Base-by-base conservation (phyloP, 306 rosid genomes). In the Castanopsis chinensis region DNA sequence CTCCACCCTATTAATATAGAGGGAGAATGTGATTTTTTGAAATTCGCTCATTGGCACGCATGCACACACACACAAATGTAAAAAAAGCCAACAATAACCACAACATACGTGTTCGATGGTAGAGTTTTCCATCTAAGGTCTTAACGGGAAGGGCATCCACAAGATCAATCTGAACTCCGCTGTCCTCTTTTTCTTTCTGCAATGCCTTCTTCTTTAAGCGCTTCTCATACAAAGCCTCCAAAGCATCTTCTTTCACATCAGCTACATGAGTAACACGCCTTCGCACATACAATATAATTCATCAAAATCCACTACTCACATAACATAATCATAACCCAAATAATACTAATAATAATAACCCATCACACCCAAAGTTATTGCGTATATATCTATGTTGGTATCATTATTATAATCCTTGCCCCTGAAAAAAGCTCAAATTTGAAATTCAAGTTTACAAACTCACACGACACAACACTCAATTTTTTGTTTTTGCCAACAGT, bases 251-350 rank as follows among this genome's bases (percentile, higher is more conserved):
- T 72, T 91, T 92, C 57, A 86, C 97, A 80, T 93, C 90, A 74
- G 99, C 99, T 81, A 93, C 94, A 9, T 98, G 96, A 51, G 87
- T 86, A 71, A 95, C 98, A 83, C 93, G 98, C 96, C 99, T 95
- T 74, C 14, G 17, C 51, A 73, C 15, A 51, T 5, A 30, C 63
- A 86, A 69, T 14, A 83, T 28, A 41, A 45, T 30, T 67, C 7
- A 25, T 43, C 20, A 23, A 21, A 71, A 51, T 9, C 5, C 33
- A 20, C 18, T 58, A 33, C 11, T 18, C 13, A 58, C 32, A 13
- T 43, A 78, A 9, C 8, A 33, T 2, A 19, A 12, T 6, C 12
- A n/a, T 12, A 0, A 2, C 11, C 45, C 7, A 52, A n/a, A 49
- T n/a, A n/a, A n/a, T n/a, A n/a, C n/a, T n/a, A 4, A 52, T 49